phyloP scores from a whole-genome alignment of 345 rosid species.

The Raphanus sativus region DNA sequence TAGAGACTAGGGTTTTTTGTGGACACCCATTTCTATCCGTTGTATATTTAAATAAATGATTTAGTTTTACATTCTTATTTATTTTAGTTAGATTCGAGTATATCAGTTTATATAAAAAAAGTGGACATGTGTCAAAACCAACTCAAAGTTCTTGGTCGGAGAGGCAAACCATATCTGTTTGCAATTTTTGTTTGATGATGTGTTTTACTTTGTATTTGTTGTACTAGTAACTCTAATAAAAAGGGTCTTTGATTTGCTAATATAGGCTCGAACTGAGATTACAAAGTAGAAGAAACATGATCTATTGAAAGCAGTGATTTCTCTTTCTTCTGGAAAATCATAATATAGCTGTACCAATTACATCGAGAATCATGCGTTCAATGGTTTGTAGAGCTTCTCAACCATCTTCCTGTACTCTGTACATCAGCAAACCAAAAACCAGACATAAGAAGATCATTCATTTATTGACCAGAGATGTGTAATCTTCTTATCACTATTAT shows the following conservation, averaged over 20 bases:
- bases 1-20: no score
- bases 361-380: conserved; percentile 33
- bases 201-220: no score
- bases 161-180: no score
- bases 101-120: neutral
- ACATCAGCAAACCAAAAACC: neutral
- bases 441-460: neutral
- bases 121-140: neutral
- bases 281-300: conserved; percentile 21
- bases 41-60: neutral
- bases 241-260: conserved; percentile 12
- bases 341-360: neutral
- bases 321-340: neutral
- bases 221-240: neutral
- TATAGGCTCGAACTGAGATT: conserved; percentile 18
- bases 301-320: neutral
- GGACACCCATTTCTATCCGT: no score
- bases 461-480: neutral
- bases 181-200: no score
- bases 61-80: neutral
- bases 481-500: neutral
- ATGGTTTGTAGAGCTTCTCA: conserved; percentile 57
- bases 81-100: neutral
- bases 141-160: no score
- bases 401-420: conserved; percentile 69